Evolutionary conservation across 345 rosid genomes (phyloP).

Genomic region (Lenwebbia sp.): DNA sequence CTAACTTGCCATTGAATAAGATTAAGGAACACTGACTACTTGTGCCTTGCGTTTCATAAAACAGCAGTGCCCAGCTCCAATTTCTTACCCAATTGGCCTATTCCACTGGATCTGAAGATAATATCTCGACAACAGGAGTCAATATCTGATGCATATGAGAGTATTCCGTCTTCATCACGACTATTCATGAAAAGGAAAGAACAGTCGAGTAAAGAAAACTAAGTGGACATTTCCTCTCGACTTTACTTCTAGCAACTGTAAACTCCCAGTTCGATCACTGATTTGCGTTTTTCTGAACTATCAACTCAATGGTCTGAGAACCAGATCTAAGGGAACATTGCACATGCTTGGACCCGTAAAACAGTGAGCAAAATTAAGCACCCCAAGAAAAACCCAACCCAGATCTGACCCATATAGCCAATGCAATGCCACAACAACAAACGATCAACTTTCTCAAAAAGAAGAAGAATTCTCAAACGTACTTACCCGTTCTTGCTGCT

Average conservation of each 20-base stretch:
- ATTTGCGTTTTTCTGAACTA: neutral
- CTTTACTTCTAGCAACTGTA: neutral
- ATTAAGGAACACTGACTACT: neutral
- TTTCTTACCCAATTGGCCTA: neutral
- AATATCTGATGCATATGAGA: neutral
- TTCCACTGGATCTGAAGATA: neutral
- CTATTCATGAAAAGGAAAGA: neutral
- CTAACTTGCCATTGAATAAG: neutral
- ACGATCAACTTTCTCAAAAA: neutral
- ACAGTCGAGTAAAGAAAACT: neutral
- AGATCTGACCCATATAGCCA: neutral
- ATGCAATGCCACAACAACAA: neutral
- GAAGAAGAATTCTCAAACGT: slow-evolving; percentile 2
- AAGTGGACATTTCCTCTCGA: neutral
- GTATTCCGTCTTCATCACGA: neutral
- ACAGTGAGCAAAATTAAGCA: neutral
- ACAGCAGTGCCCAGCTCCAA: neutral
- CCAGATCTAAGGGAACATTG: neutral
- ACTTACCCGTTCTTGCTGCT: slow-evolving; percentile 36
- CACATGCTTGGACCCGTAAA: neutral
- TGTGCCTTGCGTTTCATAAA: neutral
- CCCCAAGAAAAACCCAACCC: neutral
- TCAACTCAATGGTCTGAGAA: neutral
- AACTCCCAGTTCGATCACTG: neutral
- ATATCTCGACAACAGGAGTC: neutral